phyloP scores from a whole-genome alignment of 2,329 filamentous ascomycete genomes.

The Dactylonectria estremocensis region DNA sequence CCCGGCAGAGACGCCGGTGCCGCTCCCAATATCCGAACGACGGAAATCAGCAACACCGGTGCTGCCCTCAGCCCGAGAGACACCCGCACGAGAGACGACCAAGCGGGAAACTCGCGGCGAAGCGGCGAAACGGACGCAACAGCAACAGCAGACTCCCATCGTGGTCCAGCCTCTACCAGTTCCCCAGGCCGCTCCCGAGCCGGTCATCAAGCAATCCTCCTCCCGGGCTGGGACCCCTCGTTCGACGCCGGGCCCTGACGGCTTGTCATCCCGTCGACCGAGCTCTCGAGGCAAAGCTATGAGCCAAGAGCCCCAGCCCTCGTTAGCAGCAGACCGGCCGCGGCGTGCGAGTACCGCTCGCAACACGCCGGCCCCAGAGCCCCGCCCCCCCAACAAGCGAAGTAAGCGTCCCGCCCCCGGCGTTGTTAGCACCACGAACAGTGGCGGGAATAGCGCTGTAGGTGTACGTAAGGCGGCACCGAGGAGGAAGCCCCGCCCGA shows the following conservation, averaged over 20 bases:
- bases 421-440: conserved; percentile 75
- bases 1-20: conserved; percentile 55
- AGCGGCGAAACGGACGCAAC: conserved; percentile 59
- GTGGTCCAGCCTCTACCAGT: conserved; percentile 32
- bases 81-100: conserved; percentile 47
- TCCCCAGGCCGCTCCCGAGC: conserved; percentile 38
- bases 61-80: conserved; percentile 49
- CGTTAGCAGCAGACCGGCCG: conserved; percentile 67
- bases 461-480: conserved; percentile 80
- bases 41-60: conserved; percentile 53
- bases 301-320: conserved; percentile 66
- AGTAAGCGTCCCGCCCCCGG: conserved; percentile 81
- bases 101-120: conserved; percentile 65
- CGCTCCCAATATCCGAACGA: conserved; percentile 53
- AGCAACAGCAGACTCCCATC: conserved; percentile 40
- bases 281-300: conserved; percentile 67
- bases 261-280: conserved; percentile 59
- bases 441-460: conserved; percentile 76
- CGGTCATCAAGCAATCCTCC: conserved; percentile 48
- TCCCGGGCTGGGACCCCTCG: conserved; percentile 56
- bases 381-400: conserved; percentile 69
- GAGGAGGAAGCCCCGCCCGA: conserved; percentile 72
- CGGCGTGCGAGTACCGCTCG: conserved; percentile 71
- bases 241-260: conserved; percentile 55
- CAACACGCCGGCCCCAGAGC: conserved; percentile 70